These are phyloP conservation scores for Auricularia sp. DNA, from an alignment of 768 basidiomycete genomes.

Conservation along the genomic window DNA sequence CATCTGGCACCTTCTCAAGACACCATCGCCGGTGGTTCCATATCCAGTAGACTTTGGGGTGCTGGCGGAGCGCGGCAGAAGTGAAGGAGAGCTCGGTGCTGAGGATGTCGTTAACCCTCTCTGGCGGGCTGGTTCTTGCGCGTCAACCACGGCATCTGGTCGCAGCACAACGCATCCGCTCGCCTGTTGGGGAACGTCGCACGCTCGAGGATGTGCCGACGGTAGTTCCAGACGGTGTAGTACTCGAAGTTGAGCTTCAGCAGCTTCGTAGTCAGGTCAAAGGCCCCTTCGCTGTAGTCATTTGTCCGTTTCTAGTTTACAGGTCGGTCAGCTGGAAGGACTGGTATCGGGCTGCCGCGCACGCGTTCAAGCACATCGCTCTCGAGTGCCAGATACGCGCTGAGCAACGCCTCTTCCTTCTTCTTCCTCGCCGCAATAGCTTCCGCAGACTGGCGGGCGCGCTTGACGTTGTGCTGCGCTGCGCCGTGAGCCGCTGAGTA, in stretches of 20 bases:
- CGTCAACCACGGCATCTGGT: conserved; percentile 7
- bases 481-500: background rate
- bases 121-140: conserved; percentile 37
- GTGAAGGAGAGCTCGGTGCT: conserved; percentile 72
- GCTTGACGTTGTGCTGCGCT: conserved; percentile 49
- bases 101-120: conserved; percentile 53
- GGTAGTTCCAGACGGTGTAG: conserved; percentile 94
- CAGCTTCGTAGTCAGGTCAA: conserved; percentile 65
- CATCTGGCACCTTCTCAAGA: conserved; percentile 72
- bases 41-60: conserved; percentile 97
- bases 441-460: conserved; percentile 45
- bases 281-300: conserved; percentile 65
- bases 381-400: conserved; percentile 60
- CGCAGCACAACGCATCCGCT: conserved; percentile 14
- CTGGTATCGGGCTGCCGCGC: conserved; percentile 14
- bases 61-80: conserved; percentile 62
- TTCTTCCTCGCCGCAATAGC: conserved; percentile 55
- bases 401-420: conserved; percentile 66
- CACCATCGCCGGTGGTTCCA: conserved; percentile 99
- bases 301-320: conserved; percentile 52
- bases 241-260: conserved; percentile 88
- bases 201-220: conserved; percentile 64
- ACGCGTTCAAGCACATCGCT: conserved; percentile 57
- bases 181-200: conserved; percentile 64
- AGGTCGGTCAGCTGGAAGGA: background rate